Percentiles rank a stretch among this genome's conserved stretches.
These are phyloP conservation scores for Lantana camara DNA, from an alignment of 257 asterid species.

Conservation along the genomic window DNA sequence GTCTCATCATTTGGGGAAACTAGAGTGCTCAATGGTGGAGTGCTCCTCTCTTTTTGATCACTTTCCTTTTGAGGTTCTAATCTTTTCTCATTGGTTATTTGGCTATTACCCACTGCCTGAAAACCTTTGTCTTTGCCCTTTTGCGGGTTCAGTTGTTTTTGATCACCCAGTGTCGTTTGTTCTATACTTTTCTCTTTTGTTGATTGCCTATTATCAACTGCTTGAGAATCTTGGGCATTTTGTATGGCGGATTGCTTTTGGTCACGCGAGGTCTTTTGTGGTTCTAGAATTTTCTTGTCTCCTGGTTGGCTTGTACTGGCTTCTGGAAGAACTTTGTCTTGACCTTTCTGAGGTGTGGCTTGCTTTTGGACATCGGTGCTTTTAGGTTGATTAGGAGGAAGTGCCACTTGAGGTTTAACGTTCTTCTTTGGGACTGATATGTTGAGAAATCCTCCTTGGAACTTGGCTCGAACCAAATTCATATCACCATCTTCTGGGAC, in stretches of 20 bases:
- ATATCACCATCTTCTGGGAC: constrained; percentile 56
- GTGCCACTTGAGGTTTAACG: constrained; percentile 23
- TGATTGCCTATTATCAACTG: constrained; percentile 7
- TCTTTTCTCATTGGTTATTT: no score
- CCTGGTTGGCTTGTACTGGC: constrained; percentile 25
- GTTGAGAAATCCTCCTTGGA: constrained; percentile 57
- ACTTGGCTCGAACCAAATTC: constrained; percentile 58
- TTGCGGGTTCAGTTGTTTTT: no score
- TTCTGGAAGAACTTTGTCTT: constrained; percentile 24
- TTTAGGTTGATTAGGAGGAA: constrained; percentile 29
- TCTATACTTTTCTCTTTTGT: constrained; percentile 18
- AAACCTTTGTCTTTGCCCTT: no score
- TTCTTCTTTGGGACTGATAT: constrained; percentile 51
- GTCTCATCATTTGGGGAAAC: constrained; percentile 6
- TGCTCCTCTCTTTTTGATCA: constrained; percentile 4
- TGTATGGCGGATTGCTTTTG: constrained; percentile 15
- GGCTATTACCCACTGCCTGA: no score
- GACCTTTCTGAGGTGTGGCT: constrained; percentile 29
- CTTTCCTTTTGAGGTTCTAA: constrained; percentile 1
- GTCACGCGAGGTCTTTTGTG: neutral
- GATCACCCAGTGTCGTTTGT: constrained; percentile 8
- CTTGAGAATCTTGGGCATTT: constrained; percentile 23
- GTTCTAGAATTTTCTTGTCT: constrained; percentile 19
- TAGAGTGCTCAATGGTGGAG: constrained; percentile 19
- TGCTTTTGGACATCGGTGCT: constrained; percentile 19